Base-by-base conservation (phyloP, 2,329 filamentous ascomycete species). In the Monascus ruber region DNA sequence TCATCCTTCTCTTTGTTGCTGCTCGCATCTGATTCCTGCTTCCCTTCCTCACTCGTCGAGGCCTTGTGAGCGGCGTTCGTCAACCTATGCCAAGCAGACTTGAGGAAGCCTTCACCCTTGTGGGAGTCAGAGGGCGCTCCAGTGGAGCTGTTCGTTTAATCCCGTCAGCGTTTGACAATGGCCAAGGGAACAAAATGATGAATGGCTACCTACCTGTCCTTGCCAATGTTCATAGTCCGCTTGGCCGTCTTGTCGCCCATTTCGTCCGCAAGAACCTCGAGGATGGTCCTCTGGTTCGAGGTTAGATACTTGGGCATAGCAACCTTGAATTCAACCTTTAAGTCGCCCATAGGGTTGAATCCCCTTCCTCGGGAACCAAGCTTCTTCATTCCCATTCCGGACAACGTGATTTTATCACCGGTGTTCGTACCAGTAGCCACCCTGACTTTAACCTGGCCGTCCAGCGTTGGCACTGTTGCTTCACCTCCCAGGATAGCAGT, bases 241-340 rank as follows among this genome's bases (percentile, higher is more conserved):
- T 85, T 91, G 28, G 91, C 91, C 26, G 77, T 85, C 69, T 88
- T 87, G 64, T 98, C 91, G 31, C 77, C 81, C 79, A 98, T 83
- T 68, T 98, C 91, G 53, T 98, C 88, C 5, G 91, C 91, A 47
- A 98, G 76, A 77, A 96, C 89, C 68, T 98, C 91, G 34, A 94
- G 68, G 42, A 98, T 83, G 1, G 85, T 93, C 39, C 91, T 76
- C 69, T 98, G 88, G 66, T 94, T 96, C 34, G 83, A 76, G 39
- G 76, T 86, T 47, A 98, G 72, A 55, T 89, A 95, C 66, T 94
- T 96, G 34, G 91, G 91, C 85, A 96, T 94, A 39, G 76, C 70
- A 34, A 98, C 85, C 61, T 86, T 86, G 74, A 94, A 98, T 61
- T 98, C 89, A 5, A 98, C 87, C 58, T 79, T 82, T 43, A 98